Evolutionary conservation across 2,329 filamentous ascomycete genomes (phyloP), one percentile per base, ranked within the genome.

Genomic region (Beauveria rudraprayagi): DNA sequence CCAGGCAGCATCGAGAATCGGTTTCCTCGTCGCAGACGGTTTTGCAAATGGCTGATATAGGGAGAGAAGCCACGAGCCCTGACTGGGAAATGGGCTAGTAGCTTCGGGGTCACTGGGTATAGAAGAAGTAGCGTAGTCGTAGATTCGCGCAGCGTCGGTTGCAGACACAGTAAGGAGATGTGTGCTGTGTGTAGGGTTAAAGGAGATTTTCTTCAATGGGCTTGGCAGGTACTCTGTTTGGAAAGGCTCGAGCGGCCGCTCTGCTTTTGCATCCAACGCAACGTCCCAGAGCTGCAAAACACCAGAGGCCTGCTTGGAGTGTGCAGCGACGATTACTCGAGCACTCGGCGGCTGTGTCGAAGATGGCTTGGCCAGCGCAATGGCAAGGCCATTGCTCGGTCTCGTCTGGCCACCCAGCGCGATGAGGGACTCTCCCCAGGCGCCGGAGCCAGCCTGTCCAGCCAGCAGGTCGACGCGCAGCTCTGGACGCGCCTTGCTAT

Each of bases 1-100:
- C 85, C 85, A 88, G 5, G 80, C 78, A 1, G 85, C 83, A 54
- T 84, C 84, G 16, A 87, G 70, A n/a, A 88, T 79, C 0, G 80
- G 80, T 66, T 87, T 88, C 48, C 85, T 77, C 2, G 78, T 70
- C 5, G 77, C 69, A 17, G 77, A 77, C 19, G 79, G 75, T 50
- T 79, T 77, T 30, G 78, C 69, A 67, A 85, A 84, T 0, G 82
- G 80, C 14, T 82, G 77, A 65, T 86, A 86, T 6, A 88, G 75
- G 1, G 85, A 86, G 11, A 88, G 71, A 1, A 87, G 76, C 84
- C 85, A 88, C 1, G 83, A 86, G 40, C 85, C 85, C 65, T 86
- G 83, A 0, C 77, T 72, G 11, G 83, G 78, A 64, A 81, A 81
- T 6, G 78, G 76, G 19, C 81, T 77, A 62, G 78, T 74, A 16